phyloP scores from a whole-genome alignment of 352 stramenopile species.

The Pythium vanterpoolii region DNA sequence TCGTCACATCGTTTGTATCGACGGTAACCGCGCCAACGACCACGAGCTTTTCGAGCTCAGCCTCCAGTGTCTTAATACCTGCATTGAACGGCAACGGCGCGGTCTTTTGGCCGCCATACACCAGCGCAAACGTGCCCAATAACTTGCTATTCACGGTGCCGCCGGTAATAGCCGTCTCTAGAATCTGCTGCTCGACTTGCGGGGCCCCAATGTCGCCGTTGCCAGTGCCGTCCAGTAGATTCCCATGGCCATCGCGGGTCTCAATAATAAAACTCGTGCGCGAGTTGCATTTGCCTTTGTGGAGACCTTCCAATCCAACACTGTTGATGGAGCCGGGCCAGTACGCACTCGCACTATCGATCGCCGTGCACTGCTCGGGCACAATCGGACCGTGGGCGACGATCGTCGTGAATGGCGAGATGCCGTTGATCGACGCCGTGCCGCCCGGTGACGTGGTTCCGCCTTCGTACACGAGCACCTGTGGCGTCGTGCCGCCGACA shows the following conservation, averaged over 20 bases:
- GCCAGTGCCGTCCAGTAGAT: slow-evolving; percentile 86
- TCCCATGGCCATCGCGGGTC: slow-evolving; percentile 87
- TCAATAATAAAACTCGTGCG: slow-evolving; percentile 90
- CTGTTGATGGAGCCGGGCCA: slow-evolving; percentile 57
- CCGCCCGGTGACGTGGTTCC: slow-evolving; percentile 32
- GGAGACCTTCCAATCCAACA: slow-evolving; percentile 57
- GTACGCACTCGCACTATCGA: slow-evolving; percentile 51
- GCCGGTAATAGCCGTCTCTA: slow-evolving; percentile 71
- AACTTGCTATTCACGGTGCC: slow-evolving; percentile 35
- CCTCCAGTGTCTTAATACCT: slow-evolving; percentile 75
- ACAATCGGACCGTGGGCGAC: slow-evolving; percentile 60
- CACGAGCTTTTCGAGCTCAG: slow-evolving; percentile 75
- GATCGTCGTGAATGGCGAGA: slow-evolving; percentile 49
- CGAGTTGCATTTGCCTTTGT: slow-evolving; percentile 64
- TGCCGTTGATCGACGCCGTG: slow-evolving; percentile 33
- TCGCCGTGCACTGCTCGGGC: slow-evolving; percentile 60
- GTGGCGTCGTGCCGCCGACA: slow-evolving; percentile 29
- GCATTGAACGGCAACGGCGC: slow-evolving; percentile 57
- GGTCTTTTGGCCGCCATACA: slow-evolving; percentile 58
- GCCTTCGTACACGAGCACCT: slow-evolving; percentile 31
- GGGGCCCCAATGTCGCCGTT: slow-evolving; percentile 51
- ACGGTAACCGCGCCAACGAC: slow-evolving; percentile 86
- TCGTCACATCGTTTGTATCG: slow-evolving; percentile 85
- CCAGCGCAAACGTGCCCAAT: slow-evolving; percentile 73
- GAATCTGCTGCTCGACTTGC: slow-evolving; percentile 87